phyloP scores from a whole-genome alignment of 805 yeast species.

The Saccharomycopsis guyanensis region DNA sequence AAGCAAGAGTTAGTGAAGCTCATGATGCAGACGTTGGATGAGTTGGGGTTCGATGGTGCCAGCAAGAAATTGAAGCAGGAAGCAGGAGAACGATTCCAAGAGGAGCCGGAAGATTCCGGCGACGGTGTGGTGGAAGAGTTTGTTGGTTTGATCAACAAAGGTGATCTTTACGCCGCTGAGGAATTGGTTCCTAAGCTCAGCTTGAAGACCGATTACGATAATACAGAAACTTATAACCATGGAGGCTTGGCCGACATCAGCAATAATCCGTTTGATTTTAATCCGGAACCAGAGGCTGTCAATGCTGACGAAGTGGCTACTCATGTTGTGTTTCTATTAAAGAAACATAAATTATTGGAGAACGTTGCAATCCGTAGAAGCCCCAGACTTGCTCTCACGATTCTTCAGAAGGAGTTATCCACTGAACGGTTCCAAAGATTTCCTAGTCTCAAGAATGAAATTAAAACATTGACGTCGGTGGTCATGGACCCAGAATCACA shows the following conservation, averaged over 20 bases:
- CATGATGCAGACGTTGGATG: conserved; percentile 42
- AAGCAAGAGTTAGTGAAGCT: conserved; percentile 38
- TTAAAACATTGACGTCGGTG: conserved; percentile 19
- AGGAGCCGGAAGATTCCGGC: conserved; percentile 4
- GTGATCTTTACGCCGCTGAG: conserved; percentile 36
- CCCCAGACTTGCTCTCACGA: conserved; percentile 29
- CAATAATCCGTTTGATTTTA: conserved; percentile 16
- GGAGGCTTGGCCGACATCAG: conserved; percentile 22
- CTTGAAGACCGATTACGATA: not conserved
- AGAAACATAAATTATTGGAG: conserved; percentile 37
- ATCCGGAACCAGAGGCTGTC: not conserved
- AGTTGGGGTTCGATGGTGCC: conserved; percentile 38
- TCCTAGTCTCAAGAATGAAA: conserved; percentile 26
- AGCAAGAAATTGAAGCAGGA: conserved; percentile 35
- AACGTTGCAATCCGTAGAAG: conserved; percentile 28
- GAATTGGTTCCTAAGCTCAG: conserved; percentile 22
- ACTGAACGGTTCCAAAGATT: conserved; percentile 24
- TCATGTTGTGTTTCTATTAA: conserved; percentile 29
- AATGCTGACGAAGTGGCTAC: not conserved
- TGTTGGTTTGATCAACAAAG: conserved; percentile 32
- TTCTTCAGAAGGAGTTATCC: conserved; percentile 31
- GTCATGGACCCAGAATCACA: conserved; percentile 2
- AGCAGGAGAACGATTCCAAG: conserved; percentile 23
- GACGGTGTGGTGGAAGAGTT: conserved; percentile 34
- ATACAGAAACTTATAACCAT: not conserved